Percentiles rank a stretch among this genome's conserved stretches.
Evolutionary conservation across 352 stramenopile genomes (phyloP).

Genomic region (Phytophthora ramorum): DNA sequence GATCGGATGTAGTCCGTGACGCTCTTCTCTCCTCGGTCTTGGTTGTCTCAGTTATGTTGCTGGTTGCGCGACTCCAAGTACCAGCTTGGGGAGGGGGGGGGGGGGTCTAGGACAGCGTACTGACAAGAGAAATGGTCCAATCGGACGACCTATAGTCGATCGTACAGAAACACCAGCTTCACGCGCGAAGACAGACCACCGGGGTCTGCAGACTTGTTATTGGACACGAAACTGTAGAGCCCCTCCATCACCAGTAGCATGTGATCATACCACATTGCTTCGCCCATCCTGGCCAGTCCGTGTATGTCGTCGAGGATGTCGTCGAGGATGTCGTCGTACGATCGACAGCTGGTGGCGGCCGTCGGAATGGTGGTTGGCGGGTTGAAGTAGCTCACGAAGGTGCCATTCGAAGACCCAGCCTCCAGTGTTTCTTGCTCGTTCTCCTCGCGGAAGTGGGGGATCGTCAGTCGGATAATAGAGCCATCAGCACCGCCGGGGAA

Average conservation of each 20-base stretch:
- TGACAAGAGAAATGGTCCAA: slow-evolving; percentile 13
- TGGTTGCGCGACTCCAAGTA: slow-evolving; percentile 1
- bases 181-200: not conserved
- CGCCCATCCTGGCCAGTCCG: not conserved
- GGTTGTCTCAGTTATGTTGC: not conserved
- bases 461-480: slow-evolving; percentile 12
- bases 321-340: too few relatives aligned
- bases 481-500: slow-evolving; percentile 13
- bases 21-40: slow-evolving; percentile 4
- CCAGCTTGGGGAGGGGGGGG: not conserved
- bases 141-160: slow-evolving; percentile 18
- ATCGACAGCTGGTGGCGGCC: not conserved
- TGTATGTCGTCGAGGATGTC: too few relatives aligned
- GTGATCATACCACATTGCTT: slow-evolving; percentile 21
- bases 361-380: not conserved
- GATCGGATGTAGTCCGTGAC: slow-evolving; percentile 2
- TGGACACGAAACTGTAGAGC: slow-evolving; percentile 10
- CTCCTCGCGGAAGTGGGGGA: slow-evolving; percentile 14
- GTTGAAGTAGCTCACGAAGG: slow-evolving; percentile 24
- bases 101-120: not conserved
- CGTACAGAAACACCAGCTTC: slow-evolving; percentile 1
- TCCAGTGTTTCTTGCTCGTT: slow-evolving; percentile 6
- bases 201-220: slow-evolving; percentile 25
- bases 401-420: slow-evolving; percentile 1
- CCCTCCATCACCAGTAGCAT: slow-evolving; percentile 8